Percentiles rank a stretch among this genome's conserved stretches.
phyloP scores from a whole-genome alignment of 352 stramenopile genomes.

The Phytophthora brassicae region DNA sequence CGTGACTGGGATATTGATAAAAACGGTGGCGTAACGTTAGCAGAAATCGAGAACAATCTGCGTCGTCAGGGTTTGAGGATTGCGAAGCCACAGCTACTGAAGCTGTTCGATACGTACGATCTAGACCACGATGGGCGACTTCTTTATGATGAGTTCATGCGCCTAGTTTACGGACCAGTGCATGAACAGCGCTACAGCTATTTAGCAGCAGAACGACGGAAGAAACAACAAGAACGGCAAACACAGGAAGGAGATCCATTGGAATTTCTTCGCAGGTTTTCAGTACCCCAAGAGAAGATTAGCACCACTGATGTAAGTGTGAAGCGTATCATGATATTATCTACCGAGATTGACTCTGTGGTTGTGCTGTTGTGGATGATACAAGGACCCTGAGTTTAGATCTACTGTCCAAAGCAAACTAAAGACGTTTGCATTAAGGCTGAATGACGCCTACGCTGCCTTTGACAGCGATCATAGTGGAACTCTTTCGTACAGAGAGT shows the following conservation, averaged over 20 bases:
- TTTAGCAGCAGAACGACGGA: conserved; percentile 8
- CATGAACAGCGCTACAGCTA: conserved; percentile 22
- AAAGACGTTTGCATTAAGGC: conserved; percentile 33
- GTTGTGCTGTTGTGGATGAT: background rate
- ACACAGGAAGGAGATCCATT: conserved; percentile 31
- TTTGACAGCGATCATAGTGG: conserved; percentile 61
- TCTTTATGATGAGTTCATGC: conserved; percentile 50
- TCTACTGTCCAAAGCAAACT: conserved; percentile 44
- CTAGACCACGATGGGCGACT: conserved; percentile 41
- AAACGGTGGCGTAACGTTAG: conserved; percentile 45
- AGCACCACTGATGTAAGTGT: conserved; percentile 16
- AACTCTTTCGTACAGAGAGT: conserved; percentile 52
- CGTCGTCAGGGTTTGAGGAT: conserved; percentile 45
- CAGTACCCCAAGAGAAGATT: conserved; percentile 2
- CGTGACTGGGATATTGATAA: conserved; percentile 65
- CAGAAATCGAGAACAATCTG: conserved; percentile 51
- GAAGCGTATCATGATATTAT: background rate
- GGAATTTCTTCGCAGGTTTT: conserved; percentile 36
- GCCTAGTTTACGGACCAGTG: conserved; percentile 40
- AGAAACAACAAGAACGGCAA: conserved; percentile 12
- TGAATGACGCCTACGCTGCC: conserved; percentile 54
- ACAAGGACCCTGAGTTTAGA: conserved; percentile 40
- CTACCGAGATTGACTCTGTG: background rate
- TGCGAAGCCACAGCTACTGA: conserved; percentile 32
- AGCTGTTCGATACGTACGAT: conserved; percentile 47